Conservation (phyloP, 2,329 filamentous ascomycete species). For the Periconia sp. region DNA sequence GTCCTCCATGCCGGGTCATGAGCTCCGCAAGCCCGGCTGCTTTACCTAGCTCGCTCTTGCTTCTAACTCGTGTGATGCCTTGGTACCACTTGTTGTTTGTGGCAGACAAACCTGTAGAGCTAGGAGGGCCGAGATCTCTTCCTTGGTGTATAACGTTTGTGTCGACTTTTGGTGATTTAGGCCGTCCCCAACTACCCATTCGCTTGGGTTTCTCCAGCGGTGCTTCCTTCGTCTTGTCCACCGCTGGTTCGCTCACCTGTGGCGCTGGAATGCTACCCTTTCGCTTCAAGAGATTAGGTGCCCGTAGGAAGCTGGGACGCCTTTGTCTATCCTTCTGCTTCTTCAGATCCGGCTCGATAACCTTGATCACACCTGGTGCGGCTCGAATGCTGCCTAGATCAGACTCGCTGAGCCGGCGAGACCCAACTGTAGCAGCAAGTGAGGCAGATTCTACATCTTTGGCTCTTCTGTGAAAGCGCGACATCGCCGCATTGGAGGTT, state of each 20-base stretch:
- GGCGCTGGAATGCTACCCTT: conserved; percentile 40
- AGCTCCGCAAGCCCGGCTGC: conserved; percentile 54
- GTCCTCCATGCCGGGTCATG: conserved; percentile 60
- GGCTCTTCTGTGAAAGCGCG: conserved; percentile 52
- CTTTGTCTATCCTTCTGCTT: conserved; percentile 46
- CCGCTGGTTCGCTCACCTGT: conserved; percentile 22
- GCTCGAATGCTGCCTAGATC: conserved; percentile 61
- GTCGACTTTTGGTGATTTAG: conserved; percentile 45
- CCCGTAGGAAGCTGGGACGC: conserved; percentile 57
- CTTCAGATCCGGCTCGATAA: conserved; percentile 53
- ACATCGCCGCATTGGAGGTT: conserved; percentile 59
- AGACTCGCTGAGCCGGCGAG: conserved; percentile 64
- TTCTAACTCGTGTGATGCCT: conserved; percentile 54
- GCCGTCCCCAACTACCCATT: conserved; percentile 45
- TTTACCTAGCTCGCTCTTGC: conserved; percentile 59
- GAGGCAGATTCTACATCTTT: conserved; percentile 57
- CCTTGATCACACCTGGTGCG: conserved; percentile 62
- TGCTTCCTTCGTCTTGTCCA: conserved; percentile 36
- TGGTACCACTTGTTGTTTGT: conserved; percentile 40
- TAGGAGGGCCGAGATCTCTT: conserved; percentile 58
- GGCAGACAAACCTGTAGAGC: conserved; percentile 42
- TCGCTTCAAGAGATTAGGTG: conserved; percentile 53
- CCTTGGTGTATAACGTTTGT: conserved; percentile 43
- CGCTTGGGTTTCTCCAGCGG: conserved; percentile 39
- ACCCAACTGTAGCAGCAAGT: conserved; percentile 69